These are phyloP conservation scores for Coniochaeta hoffmannii DNA, from an alignment of 2,329 filamentous ascomycete genomes.

Conservation along the genomic window DNA sequence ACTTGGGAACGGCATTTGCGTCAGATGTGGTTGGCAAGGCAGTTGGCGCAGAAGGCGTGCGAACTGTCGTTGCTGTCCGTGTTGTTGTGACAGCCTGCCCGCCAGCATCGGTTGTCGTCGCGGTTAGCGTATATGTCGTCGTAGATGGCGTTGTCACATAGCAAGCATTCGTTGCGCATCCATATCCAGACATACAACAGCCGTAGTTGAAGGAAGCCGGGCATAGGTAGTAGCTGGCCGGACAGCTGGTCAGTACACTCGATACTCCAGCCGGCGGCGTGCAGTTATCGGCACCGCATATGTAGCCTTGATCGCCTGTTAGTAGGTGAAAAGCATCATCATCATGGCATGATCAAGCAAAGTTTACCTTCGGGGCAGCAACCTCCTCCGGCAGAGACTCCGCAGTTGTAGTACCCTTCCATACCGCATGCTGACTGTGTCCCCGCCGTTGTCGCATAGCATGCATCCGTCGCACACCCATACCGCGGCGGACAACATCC, in stretches of 20 bases:
- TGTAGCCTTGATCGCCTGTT: slow-evolving; percentile 24
- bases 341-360: slow-evolving; percentile 10
- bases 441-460: slow-evolving; percentile 36
- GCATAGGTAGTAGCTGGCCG: slow-evolving; percentile 37
- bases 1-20: slow-evolving; percentile 28
- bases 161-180: slow-evolving; percentile 38
- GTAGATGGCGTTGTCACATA: slow-evolving; percentile 40
- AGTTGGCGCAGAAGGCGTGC: slow-evolving; percentile 28
- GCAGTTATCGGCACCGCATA: slow-evolving; percentile 35
- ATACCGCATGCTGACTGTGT: slow-evolving; percentile 28
- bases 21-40: slow-evolving; percentile 16
- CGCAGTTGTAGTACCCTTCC: slow-evolving; percentile 33
- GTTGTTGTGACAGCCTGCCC: slow-evolving; percentile 32
- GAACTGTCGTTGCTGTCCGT: slow-evolving; percentile 28
- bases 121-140: slow-evolving; percentile 31
- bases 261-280: slow-evolving; percentile 33
- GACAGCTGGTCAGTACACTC: slow-evolving; percentile 30
- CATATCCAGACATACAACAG: slow-evolving; percentile 43
- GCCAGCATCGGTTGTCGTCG: slow-evolving; percentile 36
- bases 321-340: slow-evolving; percentile 30
- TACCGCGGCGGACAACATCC: slow-evolving; percentile 42
- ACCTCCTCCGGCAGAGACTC: slow-evolving; percentile 24
- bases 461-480: slow-evolving; percentile 38
- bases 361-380: slow-evolving; percentile 22
- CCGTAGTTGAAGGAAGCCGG: slow-evolving; percentile 42